Base-by-base conservation (phyloP, 2,329 filamentous ascomycete genomes). In the Graphilbum fragrans region DNA sequence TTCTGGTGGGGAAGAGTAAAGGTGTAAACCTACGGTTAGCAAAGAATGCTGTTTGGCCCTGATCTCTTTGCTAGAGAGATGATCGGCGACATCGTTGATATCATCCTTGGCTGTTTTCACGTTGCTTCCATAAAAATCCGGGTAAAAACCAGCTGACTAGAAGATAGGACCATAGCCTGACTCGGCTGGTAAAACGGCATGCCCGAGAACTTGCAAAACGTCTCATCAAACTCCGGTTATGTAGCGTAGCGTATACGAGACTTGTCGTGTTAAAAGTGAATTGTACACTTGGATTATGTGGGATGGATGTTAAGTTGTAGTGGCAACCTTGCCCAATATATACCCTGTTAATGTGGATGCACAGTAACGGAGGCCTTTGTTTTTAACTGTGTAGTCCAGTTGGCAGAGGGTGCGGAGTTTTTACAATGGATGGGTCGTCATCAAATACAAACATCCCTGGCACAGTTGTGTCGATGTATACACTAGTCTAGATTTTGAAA, bases 71-170 rank as follows among this genome's bases (percentile, higher is more conserved):
- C 50, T 40, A 36, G 53, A 52, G 2, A 60, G 47, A 39, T 58
- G 56, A 38, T 58, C 50, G 18, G 55, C 46, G 2, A 59, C 54
- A 43, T 59, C 57, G 37, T 55, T 53, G 42, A 55, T 55, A 41
- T 59, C 59, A 41, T 57, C 55, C 38, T 56, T 47, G 0, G 55
- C 55, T 45, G 57, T 59, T 14, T 42, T 43, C 1, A 59, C 55
- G 29, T 41, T 46, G 8, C 49, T 54, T 21, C 34, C 32, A 41
- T 58, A 54, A 42, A 59, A 58, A 41, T 59, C 56, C 35, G 50
- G 45, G 20, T 55, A 52, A 41, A 58, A 58, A 35, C 59, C 50
- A 46, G 59, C 57, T 21, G 49, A 53, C 55, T 53, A 61, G 44
- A 61, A 58, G 12, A 53, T 57, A 5, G 57, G 58, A 1, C 58